phyloP scores from a whole-genome alignment of 2,329 filamentous ascomycete genomes.

The Teratosphaeria zuluensis region DNA sequence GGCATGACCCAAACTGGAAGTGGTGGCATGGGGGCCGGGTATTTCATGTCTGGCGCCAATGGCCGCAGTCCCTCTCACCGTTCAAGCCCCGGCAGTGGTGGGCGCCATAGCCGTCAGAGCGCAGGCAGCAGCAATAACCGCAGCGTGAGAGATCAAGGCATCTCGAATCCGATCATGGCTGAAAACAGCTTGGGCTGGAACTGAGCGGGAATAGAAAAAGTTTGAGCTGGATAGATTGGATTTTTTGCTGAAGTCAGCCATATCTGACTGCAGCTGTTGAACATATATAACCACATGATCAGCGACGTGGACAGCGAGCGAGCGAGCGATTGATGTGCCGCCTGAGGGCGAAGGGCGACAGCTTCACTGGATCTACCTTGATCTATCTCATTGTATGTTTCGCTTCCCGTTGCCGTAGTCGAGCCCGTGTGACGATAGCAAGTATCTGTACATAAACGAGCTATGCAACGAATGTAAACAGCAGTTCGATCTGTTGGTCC shows the following conservation, averaged over 20 bases:
- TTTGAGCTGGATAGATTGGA: neutral
- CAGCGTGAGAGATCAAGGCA: slow-evolving; percentile 58
- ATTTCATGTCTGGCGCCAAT: slow-evolving; percentile 60
- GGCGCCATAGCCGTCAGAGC: slow-evolving; percentile 29
- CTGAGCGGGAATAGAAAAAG: slow-evolving; percentile 38
- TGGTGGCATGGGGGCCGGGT: slow-evolving; percentile 31
- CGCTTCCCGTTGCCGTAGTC: neutral
- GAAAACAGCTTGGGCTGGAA: slow-evolving; percentile 97
- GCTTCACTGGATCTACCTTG: neutral
- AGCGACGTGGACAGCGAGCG: neutral
- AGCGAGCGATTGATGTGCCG: neutral
- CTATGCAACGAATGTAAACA: neutral
- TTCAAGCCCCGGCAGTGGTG: slow-evolving; percentile 33
- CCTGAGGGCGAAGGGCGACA: neutral
- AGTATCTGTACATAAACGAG: neutral
- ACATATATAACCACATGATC: neutral
- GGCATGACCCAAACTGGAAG: slow-evolving; percentile 32
- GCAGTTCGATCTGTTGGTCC: neutral
- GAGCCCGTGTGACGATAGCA: neutral
- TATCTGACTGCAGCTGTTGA: neutral
- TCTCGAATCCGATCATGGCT: slow-evolving; percentile 81
- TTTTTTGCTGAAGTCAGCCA: neutral
- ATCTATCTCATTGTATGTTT: neutral
- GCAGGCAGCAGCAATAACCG: slow-evolving; percentile 59
- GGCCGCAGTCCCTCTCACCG: slow-evolving; percentile 24